Percentiles rank a stretch among this genome's conserved stretches.
phyloP scores from a whole-genome alignment of 1,284 basidiomycete species.

The Trametes polyzona region DNA sequence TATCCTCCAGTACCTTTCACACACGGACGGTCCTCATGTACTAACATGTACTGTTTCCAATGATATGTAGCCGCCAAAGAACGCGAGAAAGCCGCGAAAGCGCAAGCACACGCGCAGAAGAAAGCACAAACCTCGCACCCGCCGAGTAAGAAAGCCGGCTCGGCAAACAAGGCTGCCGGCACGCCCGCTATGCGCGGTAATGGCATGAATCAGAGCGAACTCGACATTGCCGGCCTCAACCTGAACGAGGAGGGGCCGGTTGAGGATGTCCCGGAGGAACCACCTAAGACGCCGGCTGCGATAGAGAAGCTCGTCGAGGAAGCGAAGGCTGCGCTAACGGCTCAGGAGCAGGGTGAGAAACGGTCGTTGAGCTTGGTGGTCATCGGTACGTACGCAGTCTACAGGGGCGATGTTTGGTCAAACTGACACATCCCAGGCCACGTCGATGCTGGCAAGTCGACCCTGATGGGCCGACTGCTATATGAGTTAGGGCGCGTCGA shows the following conservation, averaged over 20 bases:
- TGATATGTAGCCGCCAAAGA: constrained; percentile 71
- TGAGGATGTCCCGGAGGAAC: constrained; percentile 50
- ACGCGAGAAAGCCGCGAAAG: constrained; percentile 72
- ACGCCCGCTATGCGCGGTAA: constrained; percentile 41
- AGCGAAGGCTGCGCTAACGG: constrained; percentile 61
- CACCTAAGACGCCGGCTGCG: constrained; percentile 72
- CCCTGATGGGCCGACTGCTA: constrained; percentile 92
- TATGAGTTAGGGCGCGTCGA: constrained; percentile 91
- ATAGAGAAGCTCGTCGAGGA: constrained; percentile 88
- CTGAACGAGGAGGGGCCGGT: constrained; percentile 38
- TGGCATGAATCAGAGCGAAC: constrained; percentile 54
- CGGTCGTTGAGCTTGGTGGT: constrained; percentile 88
- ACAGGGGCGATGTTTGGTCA: not conserved
- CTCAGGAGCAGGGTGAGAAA: constrained; percentile 59
- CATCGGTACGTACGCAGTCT: constrained; percentile 67
- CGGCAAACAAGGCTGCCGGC: constrained; percentile 37
- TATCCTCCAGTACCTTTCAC: constrained; percentile 23
- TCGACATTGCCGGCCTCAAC: constrained; percentile 81
- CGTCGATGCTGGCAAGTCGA: constrained; percentile 99
- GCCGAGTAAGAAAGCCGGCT: constrained; percentile 50
- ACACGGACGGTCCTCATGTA: constrained; percentile 28
- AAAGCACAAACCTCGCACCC: constrained; percentile 60
- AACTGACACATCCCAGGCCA: constrained; percentile 65
- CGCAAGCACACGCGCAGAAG: constrained; percentile 46
- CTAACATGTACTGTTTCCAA: constrained; percentile 44